Base-by-base conservation (phyloP, 2,329 filamentous ascomycete species). In the Teratosphaeria gauchensis region DNA sequence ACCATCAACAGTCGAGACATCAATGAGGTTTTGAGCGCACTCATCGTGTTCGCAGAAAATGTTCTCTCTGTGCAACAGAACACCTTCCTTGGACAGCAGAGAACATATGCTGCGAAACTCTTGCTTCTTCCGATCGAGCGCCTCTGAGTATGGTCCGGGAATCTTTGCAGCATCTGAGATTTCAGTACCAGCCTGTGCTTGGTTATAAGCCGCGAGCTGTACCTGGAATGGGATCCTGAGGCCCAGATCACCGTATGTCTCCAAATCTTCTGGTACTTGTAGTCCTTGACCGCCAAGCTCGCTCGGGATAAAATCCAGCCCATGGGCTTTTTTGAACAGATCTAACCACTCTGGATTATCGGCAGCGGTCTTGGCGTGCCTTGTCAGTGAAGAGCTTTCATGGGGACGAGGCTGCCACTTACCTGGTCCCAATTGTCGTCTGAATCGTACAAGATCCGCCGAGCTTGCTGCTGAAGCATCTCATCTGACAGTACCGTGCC, bases 311-410 rank as follows among this genome's bases (percentile, higher is more conserved):
- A 69, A 71, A 53, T 72, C 66, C 30, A 79, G 69, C 2, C 76
- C 76, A 54, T 78, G 76, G 4, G 77, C 77, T 63, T 77, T 76
- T 63, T 79, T 79, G 70, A 79, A 80, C 6, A 80, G 63, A 51
- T 72, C 74, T 11, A 79, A 69, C 77, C 77, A 80, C 58, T 78
- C 77, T 6, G 69, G 65, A 55, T 73, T 73, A 58, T 75, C 73
- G 11, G 72, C 73, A 42, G 75, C 71, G 16, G 71, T 73, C 59
- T 73, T 12, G 2, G 4, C 14, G 35, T 16, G 14, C 12, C 14
- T 42, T 42, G 12, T 42, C 35, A 42, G 70, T 53, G 80, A 76
- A 78, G 78, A 81, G 7, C 71, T 64, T 57, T 81, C 79, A 48
- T 80, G 77, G 9, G 72, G 71, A 16, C 76, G 75, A 58, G 5